Evolutionary conservation across 2,329 filamentous ascomycete species (phyloP), one percentile per base, ranked within the genome.

Genomic region (Acephala macrosclerotiorum): DNA sequence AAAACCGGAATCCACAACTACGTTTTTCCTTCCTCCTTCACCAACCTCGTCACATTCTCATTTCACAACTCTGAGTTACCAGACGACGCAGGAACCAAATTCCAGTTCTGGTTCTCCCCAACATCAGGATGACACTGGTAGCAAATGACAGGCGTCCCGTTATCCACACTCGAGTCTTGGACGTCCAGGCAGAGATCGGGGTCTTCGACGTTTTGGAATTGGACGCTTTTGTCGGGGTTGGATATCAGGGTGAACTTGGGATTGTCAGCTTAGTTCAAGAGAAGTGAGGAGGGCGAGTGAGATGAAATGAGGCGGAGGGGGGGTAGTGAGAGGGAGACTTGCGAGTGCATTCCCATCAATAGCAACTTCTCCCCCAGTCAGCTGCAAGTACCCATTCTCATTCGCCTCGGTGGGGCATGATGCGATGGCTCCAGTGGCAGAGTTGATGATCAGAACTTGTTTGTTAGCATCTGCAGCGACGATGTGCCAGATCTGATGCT

Each of bases 91-190:
- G 47, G 20, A 29, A 51, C 16, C 22, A 51, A 9, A 22, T 5
- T 51, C 47, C 47, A 51, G 3, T 51, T 51, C 22, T 51, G 47
- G 47, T 51, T 51, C 47, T 51, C 18, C 5, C 20, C 47, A 26
- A 8, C 47, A 16, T 18, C 47, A 2, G 6, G 20, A 14, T 51
- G 47, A 9, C 47, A 51, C 1, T 2, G 22, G 25, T 51, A 51
- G 20, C 47, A 51, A 6, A 51, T 25, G 8, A 51, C 16, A 29
- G 47, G 47, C 22, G 47, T 51, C 16, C 47, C 47, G 26, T 51
- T 22, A 7, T 51, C 47, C 7, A 26, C 47, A 51, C 20, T 25
- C 20, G 47, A 12, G 26, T 18, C 47, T 22, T 26, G 20, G 1
- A 51, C 20, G 16, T 51, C 47, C 3, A 51, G 11, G 47, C 47